A percentile compares a stretch with the other conserved stretches of the same genome.
These are phyloP conservation scores for Metschnikowia chrysomelidarum DNA, from an alignment of 805 yeast genomes.

Conservation along the genomic window DNA sequence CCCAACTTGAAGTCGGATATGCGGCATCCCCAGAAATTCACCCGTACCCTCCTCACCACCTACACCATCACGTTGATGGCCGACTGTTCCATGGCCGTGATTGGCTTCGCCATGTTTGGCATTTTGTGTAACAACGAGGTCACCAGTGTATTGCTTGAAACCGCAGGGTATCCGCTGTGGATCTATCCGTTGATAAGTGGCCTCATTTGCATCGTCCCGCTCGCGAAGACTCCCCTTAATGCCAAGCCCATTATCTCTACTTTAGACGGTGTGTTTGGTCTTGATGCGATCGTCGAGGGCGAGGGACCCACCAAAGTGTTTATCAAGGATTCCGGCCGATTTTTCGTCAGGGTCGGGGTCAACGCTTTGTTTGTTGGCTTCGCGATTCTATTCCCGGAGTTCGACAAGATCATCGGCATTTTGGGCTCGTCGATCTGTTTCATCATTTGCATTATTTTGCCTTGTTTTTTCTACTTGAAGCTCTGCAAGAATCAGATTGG, in stretches of 20 bases:
- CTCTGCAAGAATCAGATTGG: conserved; percentile 20
- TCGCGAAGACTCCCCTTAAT: conserved; percentile 80
- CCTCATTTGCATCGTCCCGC: conserved; percentile 76
- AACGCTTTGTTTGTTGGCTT: conserved; percentile 55
- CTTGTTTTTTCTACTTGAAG: conserved; percentile 61
- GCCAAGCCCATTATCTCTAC: conserved; percentile 80
- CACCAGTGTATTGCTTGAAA: conserved; percentile 46
- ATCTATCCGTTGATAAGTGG: conserved; percentile 52
- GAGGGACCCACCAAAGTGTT: conserved; percentile 7
- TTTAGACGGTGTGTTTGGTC: conserved; percentile 52
- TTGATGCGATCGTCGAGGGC: conserved; percentile 20
- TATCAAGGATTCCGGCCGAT: conserved; percentile 12
- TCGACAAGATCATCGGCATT: conserved; percentile 78
- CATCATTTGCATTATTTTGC: conserved; percentile 74
- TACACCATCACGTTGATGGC: conserved; percentile 59
- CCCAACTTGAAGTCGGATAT: conserved; percentile 73
- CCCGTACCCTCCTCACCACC: conserved; percentile 52
- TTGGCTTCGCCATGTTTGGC: conserved; percentile 67
- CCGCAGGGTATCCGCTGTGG: conserved; percentile 49
- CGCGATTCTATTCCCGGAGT: conserved; percentile 69
- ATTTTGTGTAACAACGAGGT: conserved; percentile 48
- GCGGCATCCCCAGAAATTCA: conserved; percentile 61
- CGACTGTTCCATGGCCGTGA: conserved; percentile 60
- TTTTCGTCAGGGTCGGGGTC: conserved; percentile 39
- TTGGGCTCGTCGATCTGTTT: conserved; percentile 81